Conservation (phyloP, 2,329 filamentous ascomycete genomes). For the Phialophora verrucosa region DNA sequence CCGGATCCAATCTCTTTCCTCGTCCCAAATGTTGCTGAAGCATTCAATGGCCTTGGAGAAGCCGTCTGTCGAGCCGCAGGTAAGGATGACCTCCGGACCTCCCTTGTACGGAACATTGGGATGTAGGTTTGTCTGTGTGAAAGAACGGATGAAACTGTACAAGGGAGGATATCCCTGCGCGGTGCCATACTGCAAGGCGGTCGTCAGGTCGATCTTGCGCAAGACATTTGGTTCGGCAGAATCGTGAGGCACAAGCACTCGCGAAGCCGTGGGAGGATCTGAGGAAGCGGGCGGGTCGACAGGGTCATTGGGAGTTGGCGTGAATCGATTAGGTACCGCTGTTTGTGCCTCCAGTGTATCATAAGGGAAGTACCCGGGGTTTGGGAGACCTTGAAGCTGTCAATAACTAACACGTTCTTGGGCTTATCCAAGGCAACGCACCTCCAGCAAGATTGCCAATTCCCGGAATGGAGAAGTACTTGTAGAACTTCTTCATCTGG, state of each 20-base stretch:
- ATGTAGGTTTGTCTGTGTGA: constrained; percentile 76
- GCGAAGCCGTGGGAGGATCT: constrained; percentile 50
- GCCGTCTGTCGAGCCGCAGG: constrained; percentile 83
- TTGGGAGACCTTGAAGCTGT: constrained; percentile 69
- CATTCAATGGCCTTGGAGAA: constrained; percentile 78
- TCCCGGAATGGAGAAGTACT: constrained; percentile 72
- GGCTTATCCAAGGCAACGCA: constrained; percentile 39
- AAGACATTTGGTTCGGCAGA: constrained; percentile 63
- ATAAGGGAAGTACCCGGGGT: constrained; percentile 83
- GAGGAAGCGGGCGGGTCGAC: constrained; percentile 53
- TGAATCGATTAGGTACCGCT: constrained; percentile 75
- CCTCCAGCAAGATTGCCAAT: constrained; percentile 68
- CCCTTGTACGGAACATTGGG: constrained; percentile 78
- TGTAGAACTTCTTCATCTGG: constrained; percentile 80
- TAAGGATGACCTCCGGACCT: constrained; percentile 78
- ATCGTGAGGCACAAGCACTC: constrained; percentile 74
- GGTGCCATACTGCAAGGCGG: constrained; percentile 86
- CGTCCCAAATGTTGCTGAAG: constrained; percentile 76
- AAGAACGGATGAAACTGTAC: constrained; percentile 77
- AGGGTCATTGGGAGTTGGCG: constrained; percentile 69
- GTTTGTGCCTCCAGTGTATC: constrained; percentile 86
- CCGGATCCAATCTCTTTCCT: constrained; percentile 68
- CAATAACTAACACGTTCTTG: constrained; percentile 2
- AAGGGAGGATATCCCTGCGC: constrained; percentile 81
- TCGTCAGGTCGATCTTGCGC: constrained; percentile 77